A percentile compares a stretch with the other conserved stretches of the same genome.
Conservation (phyloP, 441 rosid species). For the Euphorbia schlechtendalii region DNA sequence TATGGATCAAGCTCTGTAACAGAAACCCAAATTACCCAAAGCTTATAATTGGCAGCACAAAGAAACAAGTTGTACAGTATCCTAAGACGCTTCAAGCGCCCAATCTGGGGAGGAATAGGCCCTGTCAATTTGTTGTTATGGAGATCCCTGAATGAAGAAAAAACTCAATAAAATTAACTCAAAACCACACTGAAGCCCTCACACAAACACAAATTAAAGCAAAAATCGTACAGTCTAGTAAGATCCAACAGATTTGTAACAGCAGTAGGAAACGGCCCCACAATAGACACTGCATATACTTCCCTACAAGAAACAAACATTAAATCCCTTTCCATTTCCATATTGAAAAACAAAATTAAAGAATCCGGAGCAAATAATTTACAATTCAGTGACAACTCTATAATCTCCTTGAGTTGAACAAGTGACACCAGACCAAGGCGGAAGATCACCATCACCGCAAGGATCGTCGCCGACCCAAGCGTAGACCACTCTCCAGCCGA, state of each 20-base stretch:
- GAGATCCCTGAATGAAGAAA: conserved; percentile 46
- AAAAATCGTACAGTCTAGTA: conserved; percentile 46
- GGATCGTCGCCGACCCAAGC: conserved; percentile 91
- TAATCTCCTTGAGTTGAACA: conserved; percentile 63
- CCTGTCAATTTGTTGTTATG: conserved; percentile 90
- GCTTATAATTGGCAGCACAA: background rate
- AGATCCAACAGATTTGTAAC: conserved; percentile 73
- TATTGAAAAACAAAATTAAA: background rate
- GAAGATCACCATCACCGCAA: conserved; percentile 60
- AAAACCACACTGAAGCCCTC: background rate
- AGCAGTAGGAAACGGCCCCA: conserved; percentile 69
- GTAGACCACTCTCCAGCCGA: conserved; percentile 81
- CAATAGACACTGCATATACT: conserved; percentile 75
- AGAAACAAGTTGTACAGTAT: conserved; percentile 44
- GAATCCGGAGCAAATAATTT: conserved; percentile 6
- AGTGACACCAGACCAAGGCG: conserved; percentile 82
- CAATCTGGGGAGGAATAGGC: conserved; percentile 82
- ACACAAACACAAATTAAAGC: background rate
- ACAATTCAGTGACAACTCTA: conserved; percentile 67
- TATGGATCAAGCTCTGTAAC: background rate
- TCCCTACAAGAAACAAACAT: conserved; percentile 39
- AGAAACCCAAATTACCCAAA: background rate
- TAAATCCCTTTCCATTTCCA: background rate
- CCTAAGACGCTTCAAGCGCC: conserved; percentile 68
- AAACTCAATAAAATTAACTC: background rate